phyloP scores from a whole-genome alignment of 2,329 filamentous ascomycete genomes.

The Knoxdaviesia capensis region DNA sequence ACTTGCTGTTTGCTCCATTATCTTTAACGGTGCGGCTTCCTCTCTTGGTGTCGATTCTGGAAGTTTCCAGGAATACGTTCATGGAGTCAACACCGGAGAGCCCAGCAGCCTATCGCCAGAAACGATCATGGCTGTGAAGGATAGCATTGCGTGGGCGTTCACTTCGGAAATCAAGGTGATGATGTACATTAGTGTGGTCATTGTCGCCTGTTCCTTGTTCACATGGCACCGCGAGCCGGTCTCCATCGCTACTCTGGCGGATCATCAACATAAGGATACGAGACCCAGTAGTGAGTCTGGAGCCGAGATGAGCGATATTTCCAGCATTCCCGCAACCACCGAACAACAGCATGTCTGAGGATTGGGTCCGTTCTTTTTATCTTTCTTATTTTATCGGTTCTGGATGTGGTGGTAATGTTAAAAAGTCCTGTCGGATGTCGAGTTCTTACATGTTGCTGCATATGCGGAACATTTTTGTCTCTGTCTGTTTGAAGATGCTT shows the following conservation, averaged over 20 bases:
- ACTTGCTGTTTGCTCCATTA: constrained; percentile 35
- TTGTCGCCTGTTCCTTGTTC: constrained; percentile 22
- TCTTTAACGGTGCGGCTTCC: constrained; percentile 19
- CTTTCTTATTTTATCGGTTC: neutral
- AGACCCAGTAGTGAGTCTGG: constrained; percentile 16
- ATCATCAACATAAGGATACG: constrained; percentile 11
- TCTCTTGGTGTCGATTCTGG: constrained; percentile 16
- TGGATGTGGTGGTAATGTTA: neutral
- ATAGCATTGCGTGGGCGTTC: constrained; percentile 25
- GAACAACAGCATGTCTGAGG: neutral
- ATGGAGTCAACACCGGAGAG: constrained; percentile 21
- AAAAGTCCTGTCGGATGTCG: too few species aligned
- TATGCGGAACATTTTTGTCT: too few species aligned
- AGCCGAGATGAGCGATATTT: constrained; percentile 15
- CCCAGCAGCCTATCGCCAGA: constrained; percentile 13
- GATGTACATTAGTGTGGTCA: constrained; percentile 20
- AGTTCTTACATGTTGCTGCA: too few species aligned
- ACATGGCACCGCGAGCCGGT: constrained; percentile 21
- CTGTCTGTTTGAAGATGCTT: too few species aligned
- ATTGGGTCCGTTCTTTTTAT: neutral
- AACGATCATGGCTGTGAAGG: constrained; percentile 13
- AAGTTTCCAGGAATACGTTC: constrained; percentile 19
- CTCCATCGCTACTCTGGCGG: constrained; percentile 13
- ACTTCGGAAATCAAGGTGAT: constrained; percentile 24
- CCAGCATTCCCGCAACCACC: constrained; percentile 5